phyloP scores from a whole-genome alignment of 805 yeast genomes.

The Sugiyamaella chiloensis region DNA sequence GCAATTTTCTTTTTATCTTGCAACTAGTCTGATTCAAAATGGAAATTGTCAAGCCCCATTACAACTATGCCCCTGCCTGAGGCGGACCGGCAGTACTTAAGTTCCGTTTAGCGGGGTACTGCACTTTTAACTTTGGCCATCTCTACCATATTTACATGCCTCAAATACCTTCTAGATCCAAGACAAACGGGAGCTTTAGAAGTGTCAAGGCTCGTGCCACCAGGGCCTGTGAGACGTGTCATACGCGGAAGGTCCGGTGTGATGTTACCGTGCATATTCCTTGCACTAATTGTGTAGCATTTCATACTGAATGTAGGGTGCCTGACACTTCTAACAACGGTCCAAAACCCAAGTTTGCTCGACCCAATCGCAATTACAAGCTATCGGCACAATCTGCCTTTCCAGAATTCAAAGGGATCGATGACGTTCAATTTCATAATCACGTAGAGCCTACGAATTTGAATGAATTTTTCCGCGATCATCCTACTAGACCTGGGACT shows the following conservation, averaged over 20 bases:
- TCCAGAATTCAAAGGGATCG: constrained; percentile 1
- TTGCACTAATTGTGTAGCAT: constrained; percentile 48
- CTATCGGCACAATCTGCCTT: constrained; percentile 10
- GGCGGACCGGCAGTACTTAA: too few relatives aligned
- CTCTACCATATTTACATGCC: too few relatives aligned
- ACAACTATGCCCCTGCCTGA: too few relatives aligned
- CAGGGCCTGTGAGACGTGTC: constrained; percentile 44
- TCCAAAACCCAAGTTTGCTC: background rate
- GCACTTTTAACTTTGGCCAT: too few relatives aligned
- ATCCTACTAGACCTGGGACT: constrained; percentile 33
- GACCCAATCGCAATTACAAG: constrained; percentile 7
- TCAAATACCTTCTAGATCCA: background rate
- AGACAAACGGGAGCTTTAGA: constrained; percentile 21
- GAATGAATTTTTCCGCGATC: constrained; percentile 35
- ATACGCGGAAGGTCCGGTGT: constrained; percentile 76
- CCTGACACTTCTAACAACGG: constrained; percentile 43
- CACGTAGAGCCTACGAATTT: constrained; percentile 18
- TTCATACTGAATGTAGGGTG: constrained; percentile 65
- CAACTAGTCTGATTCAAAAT: too few relatives aligned
- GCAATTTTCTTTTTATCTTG: too few relatives aligned
- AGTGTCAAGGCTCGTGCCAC: constrained; percentile 30
- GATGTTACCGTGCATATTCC: constrained; percentile 49
- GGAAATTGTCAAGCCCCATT: too few relatives aligned
- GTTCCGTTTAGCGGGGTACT: too few relatives aligned
- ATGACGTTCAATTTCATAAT: background rate